Conservation (phyloP, 2,329 filamentous ascomycete species). For the Phialocephala sp. region DNA sequence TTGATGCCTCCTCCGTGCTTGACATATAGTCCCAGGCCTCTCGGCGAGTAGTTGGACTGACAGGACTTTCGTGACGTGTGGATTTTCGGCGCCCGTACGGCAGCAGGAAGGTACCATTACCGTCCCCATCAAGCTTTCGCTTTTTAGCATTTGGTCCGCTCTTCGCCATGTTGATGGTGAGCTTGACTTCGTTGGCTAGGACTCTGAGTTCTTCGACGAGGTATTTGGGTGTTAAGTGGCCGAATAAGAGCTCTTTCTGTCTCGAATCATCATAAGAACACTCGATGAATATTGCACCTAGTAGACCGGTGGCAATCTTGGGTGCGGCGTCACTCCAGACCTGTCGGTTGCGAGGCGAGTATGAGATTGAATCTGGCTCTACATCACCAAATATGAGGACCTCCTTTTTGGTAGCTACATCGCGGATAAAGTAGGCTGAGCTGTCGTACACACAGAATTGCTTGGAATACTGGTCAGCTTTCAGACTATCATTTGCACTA, state of each 20-base stretch:
- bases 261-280: conserved; percentile 90
- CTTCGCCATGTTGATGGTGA: conserved; percentile 25
- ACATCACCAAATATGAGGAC: conserved; percentile 95
- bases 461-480: conserved; percentile 9
- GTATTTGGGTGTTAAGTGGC: conserved; percentile 85
- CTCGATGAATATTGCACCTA: conserved; percentile 90
- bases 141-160: conserved; percentile 58
- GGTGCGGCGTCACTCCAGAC: conserved; percentile 91
- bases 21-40: neutral
- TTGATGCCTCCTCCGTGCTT: neutral
- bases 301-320: conserved; percentile 74
- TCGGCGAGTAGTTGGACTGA: neutral
- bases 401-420: conserved; percentile 72
- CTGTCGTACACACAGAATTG: conserved; percentile 77
- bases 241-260: conserved; percentile 79
- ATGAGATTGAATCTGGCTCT: conserved; percentile 85
- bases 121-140: conserved; percentile 59
- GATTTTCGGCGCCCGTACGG: conserved; percentile 7
- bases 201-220: conserved; percentile 77
- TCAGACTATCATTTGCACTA: neutral
- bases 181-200: conserved; percentile 58
- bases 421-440: conserved; percentile 91
- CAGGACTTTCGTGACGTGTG: neutral
- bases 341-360: conserved; percentile 78
- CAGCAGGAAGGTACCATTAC: conserved; percentile 7